Evolutionary conservation across 176 grass and related monocot species (phyloP).

Genomic region (Carex kokanica): DNA sequence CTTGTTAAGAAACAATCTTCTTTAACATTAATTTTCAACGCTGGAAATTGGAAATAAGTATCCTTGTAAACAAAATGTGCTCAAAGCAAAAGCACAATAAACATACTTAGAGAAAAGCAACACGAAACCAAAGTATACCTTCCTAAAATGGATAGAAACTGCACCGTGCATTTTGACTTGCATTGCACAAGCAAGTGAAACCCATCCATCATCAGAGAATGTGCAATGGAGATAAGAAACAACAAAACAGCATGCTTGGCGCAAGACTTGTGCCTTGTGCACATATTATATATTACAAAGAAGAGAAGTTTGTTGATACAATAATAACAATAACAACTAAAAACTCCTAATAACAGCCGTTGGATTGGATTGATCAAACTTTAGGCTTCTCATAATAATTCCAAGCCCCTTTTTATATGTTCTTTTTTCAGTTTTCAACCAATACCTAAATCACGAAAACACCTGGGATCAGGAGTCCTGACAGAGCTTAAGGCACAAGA

Average conservation of each 20-base stretch:
- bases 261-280: constrained; percentile 21
- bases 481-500: neutral
- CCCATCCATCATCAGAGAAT: neutral
- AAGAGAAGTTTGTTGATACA: neutral
- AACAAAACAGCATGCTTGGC: neutral
- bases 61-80: too few relatives aligned
- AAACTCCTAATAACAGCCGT: constrained; percentile 13
- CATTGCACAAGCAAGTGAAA: neutral
- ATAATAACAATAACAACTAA: neutral
- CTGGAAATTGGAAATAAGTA: neutral
- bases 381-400: constrained; percentile 4
- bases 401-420: neutral
- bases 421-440: neutral
- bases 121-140: neutral
- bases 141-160: neutral
- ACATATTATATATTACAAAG: constrained; percentile 4
- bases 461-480: constrained; percentile 1
- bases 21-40: neutral
- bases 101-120: neutral
- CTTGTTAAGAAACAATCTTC: neutral
- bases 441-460: constrained; percentile 7
- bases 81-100: neutral
- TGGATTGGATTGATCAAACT: constrained; percentile 15
- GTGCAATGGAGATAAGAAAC: neutral
- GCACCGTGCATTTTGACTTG: neutral